A percentile compares a stretch with the other conserved stretches of the same genome.
Conservation (phyloP, 768 basidiomycete species). For the Asterophora lycoperdoides region DNA sequence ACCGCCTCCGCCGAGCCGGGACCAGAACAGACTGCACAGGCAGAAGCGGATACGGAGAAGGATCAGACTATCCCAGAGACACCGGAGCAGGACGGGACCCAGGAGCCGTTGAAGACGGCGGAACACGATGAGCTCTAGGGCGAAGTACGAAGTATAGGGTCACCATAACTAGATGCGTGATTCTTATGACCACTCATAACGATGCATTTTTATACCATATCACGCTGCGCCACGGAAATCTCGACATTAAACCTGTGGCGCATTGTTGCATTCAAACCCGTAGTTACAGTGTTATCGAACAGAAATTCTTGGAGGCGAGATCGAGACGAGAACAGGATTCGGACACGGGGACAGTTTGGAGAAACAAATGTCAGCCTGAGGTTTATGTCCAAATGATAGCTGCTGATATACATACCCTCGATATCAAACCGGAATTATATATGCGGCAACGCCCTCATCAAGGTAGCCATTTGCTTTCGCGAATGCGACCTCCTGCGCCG, state of each 20-base stretch:
- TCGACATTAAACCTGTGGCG: too few species aligned
- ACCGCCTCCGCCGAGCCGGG: conserved; percentile 25
- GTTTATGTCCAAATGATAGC: too few species aligned
- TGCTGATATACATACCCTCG: too few species aligned
- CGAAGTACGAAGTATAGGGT: neutral
- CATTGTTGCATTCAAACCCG: too few species aligned
- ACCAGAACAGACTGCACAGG: conserved; percentile 18
- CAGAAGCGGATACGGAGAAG: conserved; percentile 6
- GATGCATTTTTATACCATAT: too few species aligned
- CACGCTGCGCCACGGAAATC: too few species aligned
- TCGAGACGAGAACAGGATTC: too few species aligned
- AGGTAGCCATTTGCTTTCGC: neutral
- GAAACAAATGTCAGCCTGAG: too few species aligned
- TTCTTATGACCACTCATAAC: neutral
- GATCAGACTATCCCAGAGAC: conserved; percentile 11
- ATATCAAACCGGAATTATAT: neutral
- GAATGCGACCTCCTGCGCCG: neutral
- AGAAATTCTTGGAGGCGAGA: too few species aligned
- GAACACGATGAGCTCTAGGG: conserved; percentile 17
- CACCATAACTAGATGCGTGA: conserved; percentile 1
- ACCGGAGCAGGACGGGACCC: conserved; percentile 10
- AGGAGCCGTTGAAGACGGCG: conserved; percentile 11
- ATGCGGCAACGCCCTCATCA: neutral
- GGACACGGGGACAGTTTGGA: too few species aligned
- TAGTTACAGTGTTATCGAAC: too few species aligned